These are phyloP conservation scores for Diaporthe ampelina DNA, from an alignment of 2,329 filamentous ascomycete genomes.

Conservation along the genomic window DNA sequence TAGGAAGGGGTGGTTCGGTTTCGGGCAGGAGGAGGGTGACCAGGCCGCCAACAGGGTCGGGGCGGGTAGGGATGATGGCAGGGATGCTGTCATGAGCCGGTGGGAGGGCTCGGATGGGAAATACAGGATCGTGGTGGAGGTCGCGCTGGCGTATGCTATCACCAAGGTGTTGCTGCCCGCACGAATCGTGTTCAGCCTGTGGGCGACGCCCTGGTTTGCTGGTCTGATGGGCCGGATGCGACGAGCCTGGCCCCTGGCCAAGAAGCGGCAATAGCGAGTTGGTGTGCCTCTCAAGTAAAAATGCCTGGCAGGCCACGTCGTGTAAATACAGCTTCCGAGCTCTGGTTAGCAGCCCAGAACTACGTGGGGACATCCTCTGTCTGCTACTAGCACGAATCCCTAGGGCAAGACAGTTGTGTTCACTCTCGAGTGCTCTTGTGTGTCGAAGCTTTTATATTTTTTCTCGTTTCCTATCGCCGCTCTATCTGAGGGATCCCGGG, in stretches of 20 bases:
- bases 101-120: slow-evolving; percentile 58
- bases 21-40: slow-evolving; percentile 54
- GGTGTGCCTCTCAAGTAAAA: background rate
- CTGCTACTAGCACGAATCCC: background rate
- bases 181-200: slow-evolving; percentile 83
- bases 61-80: slow-evolving; percentile 44
- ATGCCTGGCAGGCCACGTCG: too few relatives aligned
- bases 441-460: slow-evolving; percentile 41
- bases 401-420: background rate
- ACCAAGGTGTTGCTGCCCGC: slow-evolving; percentile 88
- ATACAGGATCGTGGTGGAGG: slow-evolving; percentile 73
- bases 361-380: background rate
- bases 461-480: slow-evolving; percentile 41
- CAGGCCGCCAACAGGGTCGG: background rate
- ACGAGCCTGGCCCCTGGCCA: slow-evolving; percentile 8
- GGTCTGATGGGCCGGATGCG: slow-evolving; percentile 67
- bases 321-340: background rate
- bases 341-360: background rate
- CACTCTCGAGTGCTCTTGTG: background rate
- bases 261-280: slow-evolving; percentile 34
- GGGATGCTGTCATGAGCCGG: slow-evolving; percentile 48
- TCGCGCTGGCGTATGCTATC: slow-evolving; percentile 91
- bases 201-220: slow-evolving; percentile 95
- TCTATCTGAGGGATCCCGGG: slow-evolving; percentile 19
- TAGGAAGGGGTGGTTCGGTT: slow-evolving; percentile 85